phyloP scores from a whole-genome alignment of 108 stramenopile species.

The Nitzschia sp. region DNA sequence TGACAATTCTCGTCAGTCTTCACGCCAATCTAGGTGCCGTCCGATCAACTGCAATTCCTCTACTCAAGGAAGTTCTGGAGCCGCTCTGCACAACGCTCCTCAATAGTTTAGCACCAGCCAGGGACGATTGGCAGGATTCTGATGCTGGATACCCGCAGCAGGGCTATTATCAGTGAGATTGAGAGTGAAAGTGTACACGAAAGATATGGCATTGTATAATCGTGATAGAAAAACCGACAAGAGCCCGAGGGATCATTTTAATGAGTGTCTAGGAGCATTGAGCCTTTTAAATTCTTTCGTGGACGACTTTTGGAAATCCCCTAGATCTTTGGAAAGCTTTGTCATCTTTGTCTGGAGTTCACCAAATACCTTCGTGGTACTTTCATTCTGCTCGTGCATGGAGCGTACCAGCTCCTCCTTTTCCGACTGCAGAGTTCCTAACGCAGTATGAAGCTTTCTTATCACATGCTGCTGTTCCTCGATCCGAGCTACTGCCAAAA shows the following conservation, averaged over 20 bases:
- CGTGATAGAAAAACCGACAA: no score
- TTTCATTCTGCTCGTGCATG: constrained; percentile 13
- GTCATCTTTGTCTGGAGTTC: constrained; percentile 36
- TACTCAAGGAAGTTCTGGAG: constrained; percentile 46
- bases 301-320: constrained; percentile 38
- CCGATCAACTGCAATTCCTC: constrained; percentile 53
- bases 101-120: constrained; percentile 40
- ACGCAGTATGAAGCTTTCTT: constrained; percentile 29
- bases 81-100: constrained; percentile 49
- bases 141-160: constrained; percentile 30
- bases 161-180: constrained; percentile 28
- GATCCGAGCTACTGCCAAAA: constrained; percentile 48
- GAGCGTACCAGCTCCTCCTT: constrained; percentile 34
- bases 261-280: constrained; percentile 1
- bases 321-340: constrained; percentile 38
- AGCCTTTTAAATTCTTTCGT: constrained; percentile 46
- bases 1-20: constrained; percentile 44
- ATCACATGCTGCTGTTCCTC: constrained; percentile 49
- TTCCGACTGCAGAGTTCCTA: constrained; percentile 37
- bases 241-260: background rate
- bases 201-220: no score
- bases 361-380: constrained; percentile 34
- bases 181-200: no score
- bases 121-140: constrained; percentile 22
- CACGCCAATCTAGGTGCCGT: constrained; percentile 52